Evolutionary conservation across 176 grass and related monocot genomes (phyloP), one percentile per base, ranked within the genome.

Genomic region (Areca catechu): DNA sequence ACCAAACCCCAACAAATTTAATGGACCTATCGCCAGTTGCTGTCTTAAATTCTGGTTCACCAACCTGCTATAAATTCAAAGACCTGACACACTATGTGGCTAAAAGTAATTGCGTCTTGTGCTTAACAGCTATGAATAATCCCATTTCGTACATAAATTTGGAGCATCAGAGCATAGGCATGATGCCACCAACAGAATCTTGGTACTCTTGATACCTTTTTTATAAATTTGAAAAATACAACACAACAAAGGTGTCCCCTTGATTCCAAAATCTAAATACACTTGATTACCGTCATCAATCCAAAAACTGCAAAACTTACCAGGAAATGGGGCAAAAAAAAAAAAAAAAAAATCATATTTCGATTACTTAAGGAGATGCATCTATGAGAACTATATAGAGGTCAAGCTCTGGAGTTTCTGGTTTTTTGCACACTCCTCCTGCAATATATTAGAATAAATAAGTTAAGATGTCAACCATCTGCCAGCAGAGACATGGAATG

Each of bases 21-120:
- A 28, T 73, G 73, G 67, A 22, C 16, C 66, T 19, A 17, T 5
- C 48, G 73, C 79, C 68, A 22, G 55, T 62, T 82, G 51, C 2
- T 3, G 24, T 51, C 28, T 43, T n/a, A 15, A 5, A 23, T 66
- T 60, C 60, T 70, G 28, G 59, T 47, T 3, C 24, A 21, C 17
- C 53, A 51, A 19, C 15, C 19, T 3, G 49, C 63, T 50, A 63
- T 43, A 43, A 43, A 43, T 12, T 43, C 34, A 23, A 53, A 19
- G 19, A 24, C 22, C 37, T 37, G 51, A 54, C 69, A 49, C 30
- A 9, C 29, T 37, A 16, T 52, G 22, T 22, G 60, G 30, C 30
- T 28, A 16, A 34, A 48, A 63, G 18, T 12, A 7, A 24, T 51
- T 65, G 61, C 24, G 48, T 5, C 21, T 22, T 20, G 30, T 20